These are phyloP conservation scores for Aureobasidium sp. DNA, from an alignment of 2,329 filamentous ascomycete species.

Conservation along the genomic window DNA sequence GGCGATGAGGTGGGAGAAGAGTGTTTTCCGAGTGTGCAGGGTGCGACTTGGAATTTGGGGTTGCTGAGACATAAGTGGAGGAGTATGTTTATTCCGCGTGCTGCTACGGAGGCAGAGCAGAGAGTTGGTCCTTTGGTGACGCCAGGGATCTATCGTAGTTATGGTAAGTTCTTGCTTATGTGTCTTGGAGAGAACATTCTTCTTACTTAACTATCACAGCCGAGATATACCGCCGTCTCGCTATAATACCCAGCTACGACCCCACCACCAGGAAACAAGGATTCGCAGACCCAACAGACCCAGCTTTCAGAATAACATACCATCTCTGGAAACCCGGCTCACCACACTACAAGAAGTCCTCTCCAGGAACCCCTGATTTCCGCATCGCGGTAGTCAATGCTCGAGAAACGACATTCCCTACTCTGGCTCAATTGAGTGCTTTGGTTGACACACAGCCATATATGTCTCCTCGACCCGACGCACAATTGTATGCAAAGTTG, in stretches of 20 bases:
- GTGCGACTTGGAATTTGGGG: conserved; percentile 2
- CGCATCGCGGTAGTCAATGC: conserved; percentile 75
- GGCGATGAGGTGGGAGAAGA: conserved; percentile 17
- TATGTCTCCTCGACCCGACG: conserved; percentile 48
- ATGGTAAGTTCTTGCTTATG: conserved; percentile 26
- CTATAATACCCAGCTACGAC: conserved; percentile 63
- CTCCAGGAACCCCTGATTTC: conserved; percentile 72
- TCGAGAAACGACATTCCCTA: conserved; percentile 61
- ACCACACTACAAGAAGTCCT: conserved; percentile 66
- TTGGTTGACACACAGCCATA: conserved; percentile 68
- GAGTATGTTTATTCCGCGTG: not conserved
- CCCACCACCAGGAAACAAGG: conserved; percentile 32
- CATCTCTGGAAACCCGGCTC: conserved; percentile 69
- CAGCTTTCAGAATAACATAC: conserved; percentile 66
- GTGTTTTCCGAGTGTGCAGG: conserved; percentile 18
- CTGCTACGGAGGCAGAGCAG: not conserved
- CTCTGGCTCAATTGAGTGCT: conserved; percentile 58
- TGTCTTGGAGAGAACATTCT: not conserved
- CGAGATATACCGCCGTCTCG: conserved; percentile 67
- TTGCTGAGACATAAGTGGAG: not conserved
- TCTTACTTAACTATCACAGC: conserved; percentile 16
- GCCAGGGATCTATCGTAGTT: conserved; percentile 46
- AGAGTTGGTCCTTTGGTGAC: conserved; percentile 40
- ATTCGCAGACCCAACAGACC: conserved; percentile 19
- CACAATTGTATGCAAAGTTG: conserved; percentile 62